A percentile compares a stretch with the other conserved stretches of the same genome.
These are phyloP conservation scores for Flaveria robusta DNA, from an alignment of 129 eudicot species.

Conservation along the genomic window DNA sequence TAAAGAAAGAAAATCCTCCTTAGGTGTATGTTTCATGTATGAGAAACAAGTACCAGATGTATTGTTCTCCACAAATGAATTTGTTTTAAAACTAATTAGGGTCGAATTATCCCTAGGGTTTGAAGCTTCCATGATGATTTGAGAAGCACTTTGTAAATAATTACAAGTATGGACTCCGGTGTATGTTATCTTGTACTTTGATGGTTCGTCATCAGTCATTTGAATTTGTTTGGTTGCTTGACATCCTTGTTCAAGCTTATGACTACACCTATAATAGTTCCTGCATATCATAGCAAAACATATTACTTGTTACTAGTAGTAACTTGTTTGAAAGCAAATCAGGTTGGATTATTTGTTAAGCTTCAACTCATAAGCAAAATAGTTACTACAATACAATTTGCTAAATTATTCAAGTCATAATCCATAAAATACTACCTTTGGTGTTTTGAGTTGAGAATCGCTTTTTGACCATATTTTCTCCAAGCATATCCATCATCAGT, in stretches of 20 bases:
- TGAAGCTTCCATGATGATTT: slow-evolving; percentile 30
- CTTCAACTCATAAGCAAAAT: neutral
- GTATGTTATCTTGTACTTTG: slow-evolving; percentile 48
- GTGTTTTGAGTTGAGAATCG: slow-evolving; percentile 49
- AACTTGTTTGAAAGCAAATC: neutral
- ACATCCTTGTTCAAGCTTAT: slow-evolving; percentile 57
- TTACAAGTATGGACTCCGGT: slow-evolving; percentile 49
- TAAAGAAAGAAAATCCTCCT: slow-evolving; percentile 2
- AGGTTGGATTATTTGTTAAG: neutral
- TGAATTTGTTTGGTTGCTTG: slow-evolving; percentile 61
- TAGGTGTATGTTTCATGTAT: neutral
- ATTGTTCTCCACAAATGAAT: neutral
- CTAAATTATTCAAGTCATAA: neutral
- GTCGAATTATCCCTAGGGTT: slow-evolving; percentile 12
- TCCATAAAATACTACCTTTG: slow-evolving; percentile 45
- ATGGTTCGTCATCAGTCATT: slow-evolving; percentile 37
- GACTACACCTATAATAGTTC: slow-evolving; percentile 65
- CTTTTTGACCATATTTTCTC: slow-evolving; percentile 84
- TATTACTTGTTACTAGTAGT: neutral
- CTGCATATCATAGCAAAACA: slow-evolving; percentile 31
- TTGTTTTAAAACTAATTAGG: neutral
- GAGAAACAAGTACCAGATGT: neutral
- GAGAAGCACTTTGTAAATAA: slow-evolving; percentile 26
- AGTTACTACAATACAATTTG: neutral
- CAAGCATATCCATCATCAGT: slow-evolving; percentile 69